Evolutionary conservation across 768 basidiomycete species (phyloP).

Genomic region (Psilocybe azurescens): DNA sequence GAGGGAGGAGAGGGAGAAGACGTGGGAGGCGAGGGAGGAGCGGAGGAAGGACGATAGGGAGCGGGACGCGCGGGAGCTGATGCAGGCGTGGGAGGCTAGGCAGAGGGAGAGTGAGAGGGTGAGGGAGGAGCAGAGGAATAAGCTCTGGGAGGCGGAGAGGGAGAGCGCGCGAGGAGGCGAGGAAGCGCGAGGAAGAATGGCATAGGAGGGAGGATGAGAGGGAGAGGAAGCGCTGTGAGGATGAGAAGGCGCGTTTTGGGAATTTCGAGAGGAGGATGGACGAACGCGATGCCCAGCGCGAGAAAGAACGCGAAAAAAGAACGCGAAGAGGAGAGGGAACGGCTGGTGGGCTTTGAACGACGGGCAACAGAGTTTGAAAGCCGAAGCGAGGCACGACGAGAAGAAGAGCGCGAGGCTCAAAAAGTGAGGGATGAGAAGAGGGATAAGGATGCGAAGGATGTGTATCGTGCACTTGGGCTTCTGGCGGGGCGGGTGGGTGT

Average conservation of each 20-base stretch:
- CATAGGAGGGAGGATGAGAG: too few species aligned
- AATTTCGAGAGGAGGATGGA: neutral
- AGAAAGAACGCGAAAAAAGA: too few species aligned
- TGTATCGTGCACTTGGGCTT: neutral
- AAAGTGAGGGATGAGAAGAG: neutral
- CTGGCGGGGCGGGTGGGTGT: conserved; percentile 3
- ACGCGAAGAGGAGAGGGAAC: neutral
- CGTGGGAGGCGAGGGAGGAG: neutral
- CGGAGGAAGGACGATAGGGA: neutral
- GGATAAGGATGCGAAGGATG: neutral
- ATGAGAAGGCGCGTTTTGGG: too few species aligned
- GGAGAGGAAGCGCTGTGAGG: neutral
- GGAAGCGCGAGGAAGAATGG: too few species aligned
- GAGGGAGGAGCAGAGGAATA: too few species aligned
- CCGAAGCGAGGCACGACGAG: neutral
- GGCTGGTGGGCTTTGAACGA: neutral
- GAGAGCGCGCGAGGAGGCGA: too few species aligned
- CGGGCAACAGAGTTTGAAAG: too few species aligned
- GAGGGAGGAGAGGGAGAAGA: neutral
- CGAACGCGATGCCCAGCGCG: neutral
- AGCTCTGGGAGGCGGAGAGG: too few species aligned
- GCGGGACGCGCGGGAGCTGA: neutral
- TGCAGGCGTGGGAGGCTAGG: too few species aligned
- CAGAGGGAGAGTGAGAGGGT: too few species aligned
- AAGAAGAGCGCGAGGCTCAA: neutral